These are phyloP conservation scores for Backusella luteola DNA, from an alignment of 192 early-diverging fungal genomes.

Conservation along the genomic window DNA sequence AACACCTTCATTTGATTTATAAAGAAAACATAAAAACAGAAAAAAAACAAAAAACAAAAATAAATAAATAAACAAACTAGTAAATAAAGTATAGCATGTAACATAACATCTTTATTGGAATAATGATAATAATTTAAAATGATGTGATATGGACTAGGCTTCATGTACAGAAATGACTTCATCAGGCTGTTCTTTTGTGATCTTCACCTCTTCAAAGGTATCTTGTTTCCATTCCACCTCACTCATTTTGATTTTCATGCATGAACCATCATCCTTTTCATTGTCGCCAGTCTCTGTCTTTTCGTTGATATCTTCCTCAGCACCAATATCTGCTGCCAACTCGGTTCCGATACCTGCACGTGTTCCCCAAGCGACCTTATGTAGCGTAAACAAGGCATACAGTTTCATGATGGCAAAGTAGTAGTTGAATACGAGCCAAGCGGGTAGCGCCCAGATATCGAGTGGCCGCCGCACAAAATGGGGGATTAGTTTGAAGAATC, in stretches of 20 bases:
- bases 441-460: slow-evolving; percentile 61
- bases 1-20: background rate
- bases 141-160: background rate
- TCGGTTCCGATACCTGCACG: slow-evolving; percentile 47
- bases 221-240: background rate
- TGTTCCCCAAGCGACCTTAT: slow-evolving; percentile 72
- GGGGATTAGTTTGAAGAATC: slow-evolving; percentile 63
- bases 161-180: background rate
- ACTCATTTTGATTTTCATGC: background rate
- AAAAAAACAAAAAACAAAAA: background rate
- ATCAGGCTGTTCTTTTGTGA: background rate
- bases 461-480: slow-evolving; percentile 64
- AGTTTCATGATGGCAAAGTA: slow-evolving; percentile 71
- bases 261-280: background rate
- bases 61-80: background rate
- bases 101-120: background rate
- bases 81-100: background rate
- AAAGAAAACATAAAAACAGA: background rate
- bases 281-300: background rate
- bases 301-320: background rate
- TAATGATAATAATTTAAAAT: background rate
- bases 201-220: background rate
- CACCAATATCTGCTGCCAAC: slow-evolving; percentile 32
- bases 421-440: slow-evolving; percentile 69
- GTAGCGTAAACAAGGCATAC: slow-evolving; percentile 69